These are phyloP conservation scores for Blastobotrys buckinghamii DNA, from an alignment of 1,139 yeast genomes.

Conservation along the genomic window DNA sequence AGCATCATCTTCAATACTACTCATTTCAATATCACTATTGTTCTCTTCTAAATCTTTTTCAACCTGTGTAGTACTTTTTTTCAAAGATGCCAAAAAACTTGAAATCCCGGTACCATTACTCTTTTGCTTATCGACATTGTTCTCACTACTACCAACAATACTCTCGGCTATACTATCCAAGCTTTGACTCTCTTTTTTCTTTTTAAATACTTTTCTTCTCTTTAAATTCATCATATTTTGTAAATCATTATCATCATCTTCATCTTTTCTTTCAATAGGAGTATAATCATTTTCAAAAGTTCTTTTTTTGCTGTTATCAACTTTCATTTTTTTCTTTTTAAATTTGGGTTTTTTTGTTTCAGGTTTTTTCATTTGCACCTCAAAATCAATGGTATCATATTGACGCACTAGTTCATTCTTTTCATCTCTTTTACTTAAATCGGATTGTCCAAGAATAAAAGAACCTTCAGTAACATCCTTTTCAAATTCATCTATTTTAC, in stretches of 20 bases:
- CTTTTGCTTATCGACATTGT: no score
- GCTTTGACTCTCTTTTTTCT: conserved; percentile 31
- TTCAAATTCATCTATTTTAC: conserved; percentile 12
- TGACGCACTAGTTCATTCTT: conserved; percentile 5
- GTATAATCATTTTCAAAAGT: conserved; percentile 17
- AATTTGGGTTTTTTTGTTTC: conserved; percentile 36
- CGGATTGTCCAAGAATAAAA: conserved; percentile 24
- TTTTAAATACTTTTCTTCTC: conserved; percentile 38
- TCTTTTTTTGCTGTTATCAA: conserved; percentile 15
- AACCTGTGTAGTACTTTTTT: not conserved
- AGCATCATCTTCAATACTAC: not conserved
- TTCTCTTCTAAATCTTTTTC: not conserved
- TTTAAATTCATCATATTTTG: conserved; percentile 39
- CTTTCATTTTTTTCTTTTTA: conserved; percentile 38
- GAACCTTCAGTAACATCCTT: conserved; percentile 27
- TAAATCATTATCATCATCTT: conserved; percentile 27
- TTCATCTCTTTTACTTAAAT: conserved; percentile 9
- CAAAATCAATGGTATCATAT: conserved; percentile 20
- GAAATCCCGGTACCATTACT: not conserved
- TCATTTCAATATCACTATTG: not conserved
- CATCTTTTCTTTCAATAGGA: conserved; percentile 19
- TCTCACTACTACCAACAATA: no score
- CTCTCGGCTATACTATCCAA: conserved; percentile 22
- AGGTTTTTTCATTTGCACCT: not conserved
- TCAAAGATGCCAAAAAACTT: not conserved